Evolutionary conservation across 257 asterid genomes (phyloP), one percentile per base, ranked within the genome.

Genomic region (Eucommia ulmoides): DNA sequence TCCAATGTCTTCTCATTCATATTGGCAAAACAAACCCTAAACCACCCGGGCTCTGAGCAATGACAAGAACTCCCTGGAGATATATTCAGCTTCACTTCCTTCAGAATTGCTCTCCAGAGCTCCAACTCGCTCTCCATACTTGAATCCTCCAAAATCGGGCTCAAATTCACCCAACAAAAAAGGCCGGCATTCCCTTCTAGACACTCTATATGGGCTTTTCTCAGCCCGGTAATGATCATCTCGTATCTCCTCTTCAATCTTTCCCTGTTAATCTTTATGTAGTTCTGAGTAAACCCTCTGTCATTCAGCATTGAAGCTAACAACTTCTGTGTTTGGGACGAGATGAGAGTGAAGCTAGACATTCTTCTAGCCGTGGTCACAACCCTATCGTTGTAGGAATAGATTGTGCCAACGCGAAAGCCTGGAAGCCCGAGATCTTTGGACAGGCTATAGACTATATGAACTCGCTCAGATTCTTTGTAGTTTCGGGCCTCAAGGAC

Each of bases 151-250:
- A 55, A 44, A 21, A 45, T 23, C n/a, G 24, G 25, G 4, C 52
- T 45, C 51, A 55, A 18, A 19, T 55, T 24, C 60, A 55, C 26
- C 60, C 60, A 55, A 25, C 60, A 55, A 44, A 55, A 55, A 18
- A 55, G 19, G 0, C 60, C 60, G 0, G 52, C 60, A 29, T 24
- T 55, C 52, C 60, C 51, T 19, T 26, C 26, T 16, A 55, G 33
- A 26, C 60, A 55, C 26, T 24, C 44, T 22, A 45, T 55, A 3
- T 52, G 52, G 5, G 52, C 44, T 4, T n/a, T 20, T 41, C 23
- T 45, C 11, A 55, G 23, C 7, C 60, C 60, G 15, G 14, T 17
- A 15, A 55, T 29, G 0, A 55, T 42, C 60, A 55, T 55, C 14
- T 44, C 52, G 17, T 55, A 44, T 16, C 60, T 45, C 60, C 19